Evolutionary conservation across 805 yeast species (phyloP).

Genomic region (Spathaspora arborariae): DNA sequence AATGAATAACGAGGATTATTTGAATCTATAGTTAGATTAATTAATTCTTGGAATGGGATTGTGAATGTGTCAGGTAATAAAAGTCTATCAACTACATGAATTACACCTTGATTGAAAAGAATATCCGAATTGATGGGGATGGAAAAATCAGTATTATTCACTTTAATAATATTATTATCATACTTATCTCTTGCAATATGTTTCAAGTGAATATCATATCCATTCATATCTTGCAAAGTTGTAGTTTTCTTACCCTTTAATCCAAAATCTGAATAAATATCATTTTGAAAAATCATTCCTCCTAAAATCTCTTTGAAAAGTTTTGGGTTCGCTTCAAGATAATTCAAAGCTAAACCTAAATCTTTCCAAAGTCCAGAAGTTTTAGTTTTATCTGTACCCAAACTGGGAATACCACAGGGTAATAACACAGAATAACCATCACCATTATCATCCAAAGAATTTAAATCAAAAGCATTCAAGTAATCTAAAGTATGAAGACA

Average conservation of each 20-base stretch:
- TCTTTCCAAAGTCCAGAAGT: constrained; percentile 53
- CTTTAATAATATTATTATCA: constrained; percentile 18
- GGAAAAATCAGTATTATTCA: constrained; percentile 30
- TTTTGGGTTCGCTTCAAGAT: constrained; percentile 49
- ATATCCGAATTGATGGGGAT: constrained; percentile 55
- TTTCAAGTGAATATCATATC: constrained; percentile 23
- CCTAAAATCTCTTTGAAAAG: constrained; percentile 51
- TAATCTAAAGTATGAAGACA: constrained; percentile 65
- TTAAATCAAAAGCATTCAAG: constrained; percentile 48
- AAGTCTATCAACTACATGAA: constrained; percentile 61
- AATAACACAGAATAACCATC: constrained; percentile 72
- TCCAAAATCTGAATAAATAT: constrained; percentile 63
- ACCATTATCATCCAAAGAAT: constrained; percentile 48
- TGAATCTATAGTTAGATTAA: constrained; percentile 48
- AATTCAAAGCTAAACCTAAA: constrained; percentile 56
- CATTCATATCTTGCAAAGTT: constrained; percentile 20
- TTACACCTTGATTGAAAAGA: constrained; percentile 79
- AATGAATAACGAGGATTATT: constrained; percentile 27
- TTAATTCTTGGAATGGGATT: constrained; percentile 53
- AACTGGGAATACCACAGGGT: constrained; percentile 53
- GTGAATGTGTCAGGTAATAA: constrained; percentile 54
- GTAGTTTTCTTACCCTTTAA: constrained; percentile 12
- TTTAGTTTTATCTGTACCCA: constrained; percentile 8
- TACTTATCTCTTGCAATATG: constrained; percentile 16
- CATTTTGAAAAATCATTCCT: constrained; percentile 57